Evolutionary conservation across 148 eudicot species (phyloP), one percentile per base, ranked within the genome.

Genomic region (Euryodendron excelsum): DNA sequence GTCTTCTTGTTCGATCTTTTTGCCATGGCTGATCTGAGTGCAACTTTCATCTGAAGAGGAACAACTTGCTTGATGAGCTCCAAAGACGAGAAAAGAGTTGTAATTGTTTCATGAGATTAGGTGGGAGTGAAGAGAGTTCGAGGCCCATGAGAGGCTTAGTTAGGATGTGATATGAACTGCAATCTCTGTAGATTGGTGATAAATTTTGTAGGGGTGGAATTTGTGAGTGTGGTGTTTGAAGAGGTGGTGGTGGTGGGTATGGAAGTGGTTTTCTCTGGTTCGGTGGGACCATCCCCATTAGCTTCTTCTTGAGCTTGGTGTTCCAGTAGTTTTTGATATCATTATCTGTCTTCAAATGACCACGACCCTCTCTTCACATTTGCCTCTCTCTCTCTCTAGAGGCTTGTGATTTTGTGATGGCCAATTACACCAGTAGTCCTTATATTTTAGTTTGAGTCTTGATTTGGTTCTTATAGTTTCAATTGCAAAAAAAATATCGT

Each of bases 261-360:
- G 18, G 47, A 20, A 23, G 75, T 58, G 70, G 69, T 63, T 73
- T 71, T 75, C 75, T 63, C 25, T 59, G 69, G 13, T 18, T 27
- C 0, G 6, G 3, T 2, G 52, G 73, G 18, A 62, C 31, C 72
- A 61, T 45, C 18, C 76, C 79, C 76, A 83, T 70, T 61, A 83
- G 83, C 72, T 86, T 86, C 75, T 79, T 86, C 84, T 86, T 86
- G 17, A 86, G 84, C 78, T 83, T 86, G 39, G 88, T 86, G 88
- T 86, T 86, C 88, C 88, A 86, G 80, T 86, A 83, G 78, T 86
- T 86, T 79, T 86, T 86, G 84, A 86, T 86, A 50, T 86, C 88
- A 47, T 86, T 86, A 23, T 86, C 88, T 3, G 88, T 86, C 81
- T 62, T 79, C 81, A n/a, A 77, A 77, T 3, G 81, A 62, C 78